Conservation (phyloP, 192 early-diverging fungal species). For the Dimargaris xerosporica region DNA sequence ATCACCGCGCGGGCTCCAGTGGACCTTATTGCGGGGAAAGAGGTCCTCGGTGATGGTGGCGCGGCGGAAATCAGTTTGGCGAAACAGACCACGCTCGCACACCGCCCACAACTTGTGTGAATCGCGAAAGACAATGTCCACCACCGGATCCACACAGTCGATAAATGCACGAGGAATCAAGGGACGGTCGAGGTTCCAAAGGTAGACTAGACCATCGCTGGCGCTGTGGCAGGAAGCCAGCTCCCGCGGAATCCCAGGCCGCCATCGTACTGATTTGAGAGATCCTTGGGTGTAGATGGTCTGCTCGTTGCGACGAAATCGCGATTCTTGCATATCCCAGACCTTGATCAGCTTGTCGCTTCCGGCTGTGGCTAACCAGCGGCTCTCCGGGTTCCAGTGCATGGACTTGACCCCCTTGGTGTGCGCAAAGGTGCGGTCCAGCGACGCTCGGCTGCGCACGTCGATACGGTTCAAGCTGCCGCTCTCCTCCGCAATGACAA, state of each 20-base stretch:
- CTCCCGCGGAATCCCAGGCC: constrained; percentile 30
- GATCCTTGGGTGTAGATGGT: constrained; percentile 20
- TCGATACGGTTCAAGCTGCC: constrained; percentile 1
- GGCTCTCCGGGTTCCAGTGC: constrained; percentile 28
- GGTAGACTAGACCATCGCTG: constrained; percentile 19
- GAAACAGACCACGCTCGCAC: not conserved
- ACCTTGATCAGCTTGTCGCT: constrained; percentile 26
- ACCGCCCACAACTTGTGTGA: not conserved
- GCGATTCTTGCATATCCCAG: constrained; percentile 23
- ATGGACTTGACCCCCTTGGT: constrained; percentile 18
- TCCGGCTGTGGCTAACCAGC: constrained; percentile 27
- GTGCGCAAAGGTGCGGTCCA: constrained; percentile 8
- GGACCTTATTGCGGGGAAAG: constrained; percentile 4
- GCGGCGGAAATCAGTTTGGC: constrained; percentile 7
- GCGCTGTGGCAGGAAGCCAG: constrained; percentile 21
- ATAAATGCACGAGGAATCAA: constrained; percentile 16
- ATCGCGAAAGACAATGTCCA: constrained; percentile 10
- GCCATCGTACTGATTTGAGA: constrained; percentile 25
- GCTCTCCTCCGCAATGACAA: constrained; percentile 5
- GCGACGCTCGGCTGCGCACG: not conserved
- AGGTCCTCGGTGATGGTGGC: constrained; percentile 9
- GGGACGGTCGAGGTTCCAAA: constrained; percentile 32
- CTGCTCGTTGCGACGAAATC: constrained; percentile 11
- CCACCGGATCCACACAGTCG: not conserved
- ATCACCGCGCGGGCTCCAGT: constrained; percentile 6